A percentile compares a stretch with the other conserved stretches of the same genome.
phyloP scores from a whole-genome alignment of 176 grass and related monocot genomes.

The Alopecurus myosuroides region DNA sequence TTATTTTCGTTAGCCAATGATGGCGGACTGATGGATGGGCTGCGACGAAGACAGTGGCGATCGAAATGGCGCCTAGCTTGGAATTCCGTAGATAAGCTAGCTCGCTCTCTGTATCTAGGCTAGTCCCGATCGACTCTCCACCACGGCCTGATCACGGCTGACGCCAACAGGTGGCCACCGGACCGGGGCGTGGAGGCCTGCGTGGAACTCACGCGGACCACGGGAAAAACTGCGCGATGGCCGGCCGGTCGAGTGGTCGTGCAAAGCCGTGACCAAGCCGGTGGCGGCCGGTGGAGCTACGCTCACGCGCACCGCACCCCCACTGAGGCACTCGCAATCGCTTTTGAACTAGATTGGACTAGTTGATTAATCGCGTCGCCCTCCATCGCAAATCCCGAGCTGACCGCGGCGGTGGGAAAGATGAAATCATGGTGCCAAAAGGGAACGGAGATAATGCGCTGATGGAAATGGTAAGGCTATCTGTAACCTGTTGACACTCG shows the following conservation, averaged over 20 bases:
- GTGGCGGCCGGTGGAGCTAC: neutral
- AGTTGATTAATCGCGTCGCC: neutral
- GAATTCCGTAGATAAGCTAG: neutral
- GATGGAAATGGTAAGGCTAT: neutral
- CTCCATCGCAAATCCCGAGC: neutral
- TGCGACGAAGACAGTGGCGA: neutral
- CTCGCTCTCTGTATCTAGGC: neutral
- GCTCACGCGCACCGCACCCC: neutral
- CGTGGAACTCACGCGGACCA: constrained; percentile 1
- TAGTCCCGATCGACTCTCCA: neutral
- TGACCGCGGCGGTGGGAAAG: neutral
- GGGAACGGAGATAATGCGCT: neutral
- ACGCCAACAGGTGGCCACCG: neutral
- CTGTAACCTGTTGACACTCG: neutral
- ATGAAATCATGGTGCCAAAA: neutral
- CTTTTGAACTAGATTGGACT: neutral
- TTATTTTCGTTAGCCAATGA: neutral
- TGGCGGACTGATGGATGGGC: neutral
- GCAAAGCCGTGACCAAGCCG: neutral
- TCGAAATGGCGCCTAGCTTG: neutral
- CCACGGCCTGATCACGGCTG: neutral
- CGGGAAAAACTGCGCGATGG: neutral
- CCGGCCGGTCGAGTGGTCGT: neutral
- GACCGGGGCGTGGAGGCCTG: neutral
- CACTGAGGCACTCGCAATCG: neutral